Base-by-base conservation (phyloP, 225 moss, liverwort and hornwort species). In the Bryum argenteum region DNA sequence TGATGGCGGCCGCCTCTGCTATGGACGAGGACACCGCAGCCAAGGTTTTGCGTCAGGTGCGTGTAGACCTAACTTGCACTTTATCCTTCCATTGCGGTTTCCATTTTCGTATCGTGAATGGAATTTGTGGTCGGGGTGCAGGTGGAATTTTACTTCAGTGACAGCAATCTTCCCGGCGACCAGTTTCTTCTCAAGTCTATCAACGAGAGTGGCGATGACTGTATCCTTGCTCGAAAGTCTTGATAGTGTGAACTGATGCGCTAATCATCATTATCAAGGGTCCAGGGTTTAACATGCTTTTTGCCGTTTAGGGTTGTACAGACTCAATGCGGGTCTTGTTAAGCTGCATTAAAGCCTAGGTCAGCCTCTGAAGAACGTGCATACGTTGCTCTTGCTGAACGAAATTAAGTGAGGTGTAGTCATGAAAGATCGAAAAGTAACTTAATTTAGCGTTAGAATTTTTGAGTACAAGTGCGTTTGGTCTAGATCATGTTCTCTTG, bases 111-210 rank as follows among this genome's bases (percentile, higher is more conserved):
- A 9, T 18, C n/a, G 20, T 26, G 15, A 21, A 21, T 72, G 39
- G 69, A 75, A 23, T 61, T 59, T 13, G 48, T 26, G 48, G 54
- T 60, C 42, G 53, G 12, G 39, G 20, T 70, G 79, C 85, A 98
- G 97, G 92, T 98, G 65, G 97, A 98, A 77, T 98, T 98, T 72
- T 98, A 98, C 61, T 94, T 98, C 55, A 98, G 97, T 71, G 97
- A 98, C 81, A 98, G 97, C 54, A 98, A 98, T 68, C 97, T 94
- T 22, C 94, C 94, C 0, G 83, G 89, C 8, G 97, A 98, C 75
- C 81, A 84, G 67, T 98, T 94, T 81, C 67, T 98, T 79, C 66
- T 98, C 56, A 90, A 86, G 65, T 66, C 79, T 54, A 89, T 98
- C 16, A 55, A 89, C 50, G 91, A 88, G 54, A 77, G 89, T 56